Evolutionary conservation across 192 early-diverging fungal species (phyloP), one percentile per base, ranked within the genome.

Genomic region (Gryganskiella cystojenkinii): DNA sequence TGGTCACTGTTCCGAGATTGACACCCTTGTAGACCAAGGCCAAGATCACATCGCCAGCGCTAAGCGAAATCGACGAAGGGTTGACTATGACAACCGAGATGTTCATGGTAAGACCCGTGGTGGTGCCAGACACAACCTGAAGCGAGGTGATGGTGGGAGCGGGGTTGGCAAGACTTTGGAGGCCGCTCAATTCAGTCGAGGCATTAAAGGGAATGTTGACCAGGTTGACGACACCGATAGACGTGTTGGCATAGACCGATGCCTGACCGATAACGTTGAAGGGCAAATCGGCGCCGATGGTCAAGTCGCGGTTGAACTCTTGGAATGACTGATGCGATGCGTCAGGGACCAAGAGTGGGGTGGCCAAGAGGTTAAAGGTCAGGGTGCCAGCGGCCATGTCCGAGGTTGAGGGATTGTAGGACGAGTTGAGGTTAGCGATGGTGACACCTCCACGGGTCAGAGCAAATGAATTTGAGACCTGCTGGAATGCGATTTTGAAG

Each of bases 21-120:
- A 54, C 59, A 51, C 60, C 56, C n/a, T 70, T 55, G 30, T 73
- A 80, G 4, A 79, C 35, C 66, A 87, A 69, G 17, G 50, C 46
- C 14, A 85, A 80, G 28, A 33, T 45, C 5, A 83, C 84, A 61
- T 85, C 82, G 22, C 82, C 82, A 42, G 73, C 61, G 6, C 42
- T 33, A 35, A 87, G 81, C 7, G 62, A 65, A 30, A 86, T 70
- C 27, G 54, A 65, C 31, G 84, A 75, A 24, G 86, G 84, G 56
- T 87, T 86, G 44, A 22, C 8, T 55, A 87, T 81, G 3, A 62
- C 54, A 13, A 73, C 72, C 35, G 47, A 30, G 61, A 87, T 79
- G 15, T 58, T 63, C 42, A 87, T 35, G 4, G 74, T 34, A 6
- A 87, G 30, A 62, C 61, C 64, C 8, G 68, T 63, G 56, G 53